Percentiles rank a stretch among this genome's conserved stretches.
Evolutionary conservation across 1,139 yeast genomes (phyloP).

Genomic region (Suhomyces wounanorum): DNA sequence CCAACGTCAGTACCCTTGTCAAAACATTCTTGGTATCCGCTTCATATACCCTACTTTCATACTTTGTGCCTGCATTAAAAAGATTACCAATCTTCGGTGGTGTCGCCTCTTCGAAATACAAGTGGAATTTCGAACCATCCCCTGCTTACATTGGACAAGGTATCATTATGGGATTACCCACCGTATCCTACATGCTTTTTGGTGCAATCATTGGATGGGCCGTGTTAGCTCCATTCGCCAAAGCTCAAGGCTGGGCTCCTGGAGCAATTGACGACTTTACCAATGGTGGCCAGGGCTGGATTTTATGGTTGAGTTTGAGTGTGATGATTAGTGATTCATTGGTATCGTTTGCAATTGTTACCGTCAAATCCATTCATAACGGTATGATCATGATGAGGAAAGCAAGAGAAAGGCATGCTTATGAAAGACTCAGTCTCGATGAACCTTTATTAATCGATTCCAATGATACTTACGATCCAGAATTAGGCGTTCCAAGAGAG

Average conservation of each 20-base stretch:
- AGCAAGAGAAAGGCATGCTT: slow-evolving; percentile 6
- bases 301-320: slow-evolving; percentile 88
- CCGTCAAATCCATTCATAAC: slow-evolving; percentile 42
- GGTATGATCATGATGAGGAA: slow-evolving; percentile 11
- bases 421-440: slow-evolving; percentile 2
- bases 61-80: slow-evolving; percentile 69
- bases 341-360: slow-evolving; percentile 73
- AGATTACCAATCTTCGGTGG: slow-evolving; percentile 76
- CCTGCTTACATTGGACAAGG: slow-evolving; percentile 99
- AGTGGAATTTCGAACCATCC: slow-evolving; percentile 92
- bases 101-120: slow-evolving; percentile 60
- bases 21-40: slow-evolving; percentile 72
- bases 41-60: slow-evolving; percentile 66
- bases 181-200: slow-evolving; percentile 86
- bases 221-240: slow-evolving; percentile 76
- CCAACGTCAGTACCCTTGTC: slow-evolving; percentile 57
- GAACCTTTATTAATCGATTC: slow-evolving; percentile 6
- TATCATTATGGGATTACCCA: slow-evolving; percentile 93
- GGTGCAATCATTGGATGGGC: slow-evolving; percentile 95
- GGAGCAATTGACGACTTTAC: slow-evolving; percentile 93
- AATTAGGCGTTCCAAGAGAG: neutral
- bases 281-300: slow-evolving; percentile 96
- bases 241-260: slow-evolving; percentile 77
- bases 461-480: slow-evolving; percentile 4
- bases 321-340: slow-evolving; percentile 93